Evolutionary conservation across 345 rosid species (phyloP), one percentile per base, ranked within the genome.

Genomic region (Citrus sp.): DNA sequence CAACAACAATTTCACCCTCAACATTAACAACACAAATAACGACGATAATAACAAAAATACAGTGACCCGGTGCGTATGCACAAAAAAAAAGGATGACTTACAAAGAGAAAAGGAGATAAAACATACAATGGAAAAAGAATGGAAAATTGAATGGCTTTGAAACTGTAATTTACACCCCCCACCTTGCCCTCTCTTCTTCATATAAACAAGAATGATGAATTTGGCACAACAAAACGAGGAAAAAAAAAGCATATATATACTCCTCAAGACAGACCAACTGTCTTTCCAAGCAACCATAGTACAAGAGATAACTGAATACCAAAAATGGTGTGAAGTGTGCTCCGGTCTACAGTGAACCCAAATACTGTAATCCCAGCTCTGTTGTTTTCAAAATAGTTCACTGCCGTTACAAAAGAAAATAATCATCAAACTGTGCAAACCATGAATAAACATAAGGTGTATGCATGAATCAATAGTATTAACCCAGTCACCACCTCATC

Each of bases 331-430:
- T 91, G 98, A 6, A 96, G 86, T 8, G 98, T 92, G 78, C 86
- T 86, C 83, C 99, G 81, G 71, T 96, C 98, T 0, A 94, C 85
- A 10, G 88, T 89, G 84, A 90, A 92, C 49, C 98, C 99, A 46
- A 85, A 96, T 74, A 96, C 84, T 0, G 99, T 92, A 70, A 96
- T 92, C 77, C 98, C 99, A 8, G 97, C 95, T 77, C 76, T 84
- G 30, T 96, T 96, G 85, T 94, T 96, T 92, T 96, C 98, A 27
- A 94, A 94, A 85, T 94, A 96, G 62, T 85, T 85, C 87, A 96
- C 98, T 96, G 91, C 86, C 80, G 77, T 54, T 5, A 66, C 35
- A 59, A 77, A 63, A 54, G 30, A 49, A 22, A 34, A 65, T 13
- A 74, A 69, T 56, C 79, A 77, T 74, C 77, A 35, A 37, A 56